Evolutionary conservation across 495 filamentous ascomycete genomes (phyloP), one percentile per base, ranked within the genome.

Genomic region (Bombardia bombarda): DNA sequence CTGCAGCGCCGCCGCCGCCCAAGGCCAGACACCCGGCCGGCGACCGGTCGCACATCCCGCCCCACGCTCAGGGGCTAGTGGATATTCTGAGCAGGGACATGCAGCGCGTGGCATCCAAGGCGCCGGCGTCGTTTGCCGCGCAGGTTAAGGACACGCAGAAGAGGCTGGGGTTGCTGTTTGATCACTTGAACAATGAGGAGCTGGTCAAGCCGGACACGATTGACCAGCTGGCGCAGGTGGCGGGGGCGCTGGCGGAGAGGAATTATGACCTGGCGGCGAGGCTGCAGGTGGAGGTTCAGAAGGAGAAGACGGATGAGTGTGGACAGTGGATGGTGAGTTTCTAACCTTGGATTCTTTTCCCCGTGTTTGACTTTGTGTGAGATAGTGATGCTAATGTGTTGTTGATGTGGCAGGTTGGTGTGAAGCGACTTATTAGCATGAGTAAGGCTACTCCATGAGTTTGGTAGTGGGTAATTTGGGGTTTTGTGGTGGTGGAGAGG

Each of bases 101-200:
- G 78, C 80, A 89, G 53, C 81, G 87, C 21, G 84, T 98, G 42
- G 88, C 90, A 45, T 57, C 77, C 37, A 79, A 82, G 40, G 93
- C 93, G 0, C 92, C 92, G 3, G 65, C 80, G 13, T 73, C 80
- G 4, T 96, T 90, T 70, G 81, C 84, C 53, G 70, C 77, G 18
- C 87, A 95, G 58, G 87, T 97, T 30, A 82, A 84, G 38, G 90
- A 98, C 58, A 92, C 88, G 3, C 87, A 95, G 57, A 93, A 93
- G 63, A 77, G 90, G 32, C 72, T 98, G 43, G 84, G 82, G 49
- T 82, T 94, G 40, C 75, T 98, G 8, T 98, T 95, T 65, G 89
- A 97, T 55, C 88, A 95, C 62, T 71, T 98, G 38, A 97, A 97
- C 70, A 97, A 97, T 55, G 84, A 86, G 55, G 87, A 95, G 46